phyloP scores from a whole-genome alignment of 2,329 filamentous ascomycete species.

The Sclerotinia borealis region DNA sequence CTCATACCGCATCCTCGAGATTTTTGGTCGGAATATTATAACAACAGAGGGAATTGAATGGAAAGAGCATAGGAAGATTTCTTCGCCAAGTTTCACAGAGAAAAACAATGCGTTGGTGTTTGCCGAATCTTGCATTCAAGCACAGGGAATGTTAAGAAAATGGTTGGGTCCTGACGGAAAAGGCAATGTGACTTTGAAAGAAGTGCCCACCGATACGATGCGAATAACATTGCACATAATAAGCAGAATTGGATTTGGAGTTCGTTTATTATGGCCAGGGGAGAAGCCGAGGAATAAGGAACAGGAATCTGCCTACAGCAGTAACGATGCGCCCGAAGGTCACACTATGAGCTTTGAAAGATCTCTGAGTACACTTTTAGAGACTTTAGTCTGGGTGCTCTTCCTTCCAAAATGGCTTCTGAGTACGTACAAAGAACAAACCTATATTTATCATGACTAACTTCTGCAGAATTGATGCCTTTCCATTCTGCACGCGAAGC shows the following conservation, averaged over 20 bases:
- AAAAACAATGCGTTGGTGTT: conserved; percentile 66
- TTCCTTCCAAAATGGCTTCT: conserved; percentile 46
- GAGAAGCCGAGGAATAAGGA: conserved; percentile 44
- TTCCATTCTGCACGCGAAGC: conserved; percentile 40
- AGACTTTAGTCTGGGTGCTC: conserved; percentile 47
- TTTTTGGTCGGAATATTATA: conserved; percentile 68
- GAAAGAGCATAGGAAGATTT: conserved; percentile 68
- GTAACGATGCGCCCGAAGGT: conserved; percentile 32
- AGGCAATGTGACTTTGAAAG: conserved; percentile 39
- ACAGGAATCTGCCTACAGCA: conserved; percentile 38
- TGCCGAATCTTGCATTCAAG: conserved; percentile 56
- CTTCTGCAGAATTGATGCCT: conserved; percentile 35
- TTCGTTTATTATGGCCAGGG: conserved; percentile 56
- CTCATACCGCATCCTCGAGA: conserved; percentile 51
- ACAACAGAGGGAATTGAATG: conserved; percentile 63
- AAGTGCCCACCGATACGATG: conserved; percentile 61
- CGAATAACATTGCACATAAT: conserved; percentile 52
- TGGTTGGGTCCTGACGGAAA: conserved; percentile 45
- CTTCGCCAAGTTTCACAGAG: conserved; percentile 68
- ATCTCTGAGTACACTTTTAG: conserved; percentile 46
- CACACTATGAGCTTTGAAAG: conserved; percentile 51
- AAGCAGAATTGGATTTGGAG: conserved; percentile 66
- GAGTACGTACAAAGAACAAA: conserved; percentile 31
- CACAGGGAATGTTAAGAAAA: conserved; percentile 51
- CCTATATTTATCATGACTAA: not conserved